These are phyloP conservation scores for Microcyclosporella mali DNA, from an alignment of 2,329 filamentous ascomycete genomes.

Conservation along the genomic window DNA sequence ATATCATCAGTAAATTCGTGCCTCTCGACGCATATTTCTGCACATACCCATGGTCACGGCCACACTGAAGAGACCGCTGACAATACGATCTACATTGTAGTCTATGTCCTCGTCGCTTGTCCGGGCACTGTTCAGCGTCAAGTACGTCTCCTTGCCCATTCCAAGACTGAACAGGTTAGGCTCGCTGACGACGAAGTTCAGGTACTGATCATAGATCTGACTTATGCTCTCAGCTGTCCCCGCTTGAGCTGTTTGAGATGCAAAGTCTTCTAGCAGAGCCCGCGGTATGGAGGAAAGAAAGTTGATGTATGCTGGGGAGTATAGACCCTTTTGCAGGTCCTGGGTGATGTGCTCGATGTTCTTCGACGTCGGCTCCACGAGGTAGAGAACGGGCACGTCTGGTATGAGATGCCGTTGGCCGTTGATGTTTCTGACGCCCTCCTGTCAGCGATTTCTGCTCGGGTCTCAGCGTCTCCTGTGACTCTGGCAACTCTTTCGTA, in stretches of 20 bases:
- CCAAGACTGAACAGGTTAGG: constrained; percentile 92
- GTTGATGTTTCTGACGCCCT: constrained; percentile 60
- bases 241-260: constrained; percentile 73
- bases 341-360: constrained; percentile 79
- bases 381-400: constrained; percentile 91
- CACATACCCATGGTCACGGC: constrained; percentile 88
- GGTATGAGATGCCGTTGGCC: constrained; percentile 82
- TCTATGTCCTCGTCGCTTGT: constrained; percentile 89
- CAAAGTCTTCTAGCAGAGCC: constrained; percentile 89
- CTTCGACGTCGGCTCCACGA: constrained; percentile 78
- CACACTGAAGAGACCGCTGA: constrained; percentile 94
- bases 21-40: neutral
- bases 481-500: constrained; percentile 1
- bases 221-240: constrained; percentile 84
- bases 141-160: constrained; percentile 89
- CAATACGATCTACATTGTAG: constrained; percentile 78
- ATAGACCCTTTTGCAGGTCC: constrained; percentile 81
- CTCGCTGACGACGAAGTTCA: constrained; percentile 95
- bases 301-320: constrained; percentile 92
- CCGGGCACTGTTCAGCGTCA: constrained; percentile 88
- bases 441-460: constrained; percentile 28
- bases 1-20: neutral
- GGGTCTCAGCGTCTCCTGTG: constrained; percentile 24
- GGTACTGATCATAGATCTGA: constrained; percentile 91
- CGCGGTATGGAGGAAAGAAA: constrained; percentile 91